Percentiles rank a stretch among this genome's conserved stretches.
These are phyloP conservation scores for Medicago ruthenica DNA, from an alignment of 306 rosid genomes.

Conservation along the genomic window DNA sequence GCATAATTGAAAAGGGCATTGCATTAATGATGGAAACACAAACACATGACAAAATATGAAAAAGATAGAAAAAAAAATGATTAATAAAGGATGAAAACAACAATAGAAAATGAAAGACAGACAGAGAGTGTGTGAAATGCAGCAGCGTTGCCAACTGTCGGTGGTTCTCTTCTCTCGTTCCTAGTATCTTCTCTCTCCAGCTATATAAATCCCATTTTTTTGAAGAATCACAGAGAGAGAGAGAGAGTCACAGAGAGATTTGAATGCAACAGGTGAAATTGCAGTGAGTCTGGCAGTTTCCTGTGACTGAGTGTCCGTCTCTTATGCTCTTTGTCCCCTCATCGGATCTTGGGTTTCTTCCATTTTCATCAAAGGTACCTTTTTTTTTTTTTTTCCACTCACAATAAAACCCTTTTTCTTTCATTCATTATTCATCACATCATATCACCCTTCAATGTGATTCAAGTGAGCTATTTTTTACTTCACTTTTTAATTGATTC, in stretches of 20 bases:
- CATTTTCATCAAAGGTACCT: slow-evolving; percentile 53
- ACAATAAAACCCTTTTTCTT: not conserved
- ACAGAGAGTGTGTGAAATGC: not conserved
- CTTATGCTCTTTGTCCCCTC: slow-evolving; percentile 41
- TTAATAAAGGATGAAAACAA: not conserved
- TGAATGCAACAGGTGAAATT: slow-evolving; percentile 29
- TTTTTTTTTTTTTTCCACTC: not conserved
- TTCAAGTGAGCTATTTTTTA: not conserved
- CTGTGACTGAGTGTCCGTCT: slow-evolving; percentile 38
- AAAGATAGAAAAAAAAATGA: not conserved
- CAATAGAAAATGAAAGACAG: not conserved
- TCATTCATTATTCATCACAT: slow-evolving; percentile 10
- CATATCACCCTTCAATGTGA: slow-evolving; percentile 6
- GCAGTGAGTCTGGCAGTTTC: slow-evolving; percentile 45
- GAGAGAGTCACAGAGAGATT: slow-evolving; percentile 2
- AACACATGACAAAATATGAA: slow-evolving; percentile 27
- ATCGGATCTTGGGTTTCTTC: slow-evolving; percentile 78
- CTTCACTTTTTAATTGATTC: not conserved
- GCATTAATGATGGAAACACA: slow-evolving; percentile 28
- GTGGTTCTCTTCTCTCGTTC: slow-evolving; percentile 22
- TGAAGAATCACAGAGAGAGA: slow-evolving; percentile 15
- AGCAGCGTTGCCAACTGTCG: slow-evolving; percentile 52
- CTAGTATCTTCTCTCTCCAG: slow-evolving; percentile 19
- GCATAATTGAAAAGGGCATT: not conserved
- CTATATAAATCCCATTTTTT: slow-evolving; percentile 40